Conservation (phyloP, 331 rosid species). For the Quercus tomentella region DNA sequence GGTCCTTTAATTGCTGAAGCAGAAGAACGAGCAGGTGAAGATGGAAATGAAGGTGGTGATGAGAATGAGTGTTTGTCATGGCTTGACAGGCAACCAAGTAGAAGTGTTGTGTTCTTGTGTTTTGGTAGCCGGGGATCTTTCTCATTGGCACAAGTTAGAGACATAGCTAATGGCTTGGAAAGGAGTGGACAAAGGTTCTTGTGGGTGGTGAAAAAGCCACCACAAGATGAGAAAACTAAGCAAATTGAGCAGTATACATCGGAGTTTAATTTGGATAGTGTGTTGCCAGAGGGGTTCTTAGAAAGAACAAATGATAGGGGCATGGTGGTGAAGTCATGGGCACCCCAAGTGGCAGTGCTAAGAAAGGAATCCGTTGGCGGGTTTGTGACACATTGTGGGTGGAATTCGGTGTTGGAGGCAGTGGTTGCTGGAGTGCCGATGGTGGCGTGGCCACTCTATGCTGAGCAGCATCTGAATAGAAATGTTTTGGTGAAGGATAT, state of each 20-base stretch:
- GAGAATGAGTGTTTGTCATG: conserved; percentile 35
- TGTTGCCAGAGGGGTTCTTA: conserved; percentile 32
- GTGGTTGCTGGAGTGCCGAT: conserved; percentile 50
- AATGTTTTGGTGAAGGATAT: conserved; percentile 33
- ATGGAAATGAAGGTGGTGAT: not conserved
- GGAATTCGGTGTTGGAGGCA: conserved; percentile 52
- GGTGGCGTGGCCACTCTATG: conserved; percentile 49
- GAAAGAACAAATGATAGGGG: conserved; percentile 35
- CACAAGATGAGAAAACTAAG: conserved; percentile 9
- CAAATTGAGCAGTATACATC: not conserved
- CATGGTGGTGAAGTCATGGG: conserved; percentile 39
- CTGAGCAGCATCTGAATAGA: conserved; percentile 47
- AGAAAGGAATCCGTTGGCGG: conserved; percentile 27
- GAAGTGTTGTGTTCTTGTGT: conserved; percentile 50
- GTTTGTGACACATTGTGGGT: conserved; percentile 50
- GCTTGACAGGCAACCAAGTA: conserved; percentile 45
- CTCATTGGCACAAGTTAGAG: conserved; percentile 29
- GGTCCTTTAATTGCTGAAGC: conserved; percentile 45
- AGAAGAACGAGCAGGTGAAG: too few species aligned
- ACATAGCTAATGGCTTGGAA: conserved; percentile 50
- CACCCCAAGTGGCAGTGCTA: conserved; percentile 38
- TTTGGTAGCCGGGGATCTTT: conserved; percentile 62
- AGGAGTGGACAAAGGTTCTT: conserved; percentile 50
- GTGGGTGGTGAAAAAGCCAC: conserved; percentile 55
- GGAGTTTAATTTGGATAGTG: conserved; percentile 12